Evolutionary conservation across 1,284 basidiomycete genomes (phyloP), one percentile per base, ranked within the genome.

Genomic region (Leucoagaricus sp.): DNA sequence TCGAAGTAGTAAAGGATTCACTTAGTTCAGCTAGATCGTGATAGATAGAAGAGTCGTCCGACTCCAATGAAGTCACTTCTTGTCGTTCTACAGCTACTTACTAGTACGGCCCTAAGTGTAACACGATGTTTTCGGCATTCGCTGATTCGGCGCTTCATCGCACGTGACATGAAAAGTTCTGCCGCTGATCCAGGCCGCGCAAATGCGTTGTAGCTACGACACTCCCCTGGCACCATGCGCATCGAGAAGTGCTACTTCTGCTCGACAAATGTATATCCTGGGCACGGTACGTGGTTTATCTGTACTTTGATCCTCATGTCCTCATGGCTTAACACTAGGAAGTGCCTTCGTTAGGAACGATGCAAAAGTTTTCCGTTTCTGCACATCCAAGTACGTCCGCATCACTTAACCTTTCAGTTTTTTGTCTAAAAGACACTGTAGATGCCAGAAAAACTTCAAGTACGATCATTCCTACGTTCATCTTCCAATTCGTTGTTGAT

Each of bases 391-490:
- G 91, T 98, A 67, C 68, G 87, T 21, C 23, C 13, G n/a, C n/a
- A n/a, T n/a, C n/a, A 47, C 6, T 23, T 26, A 47, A 70, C 12
- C 50, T 25, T 5, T 31, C 2, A 47, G 21, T 12, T 34, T 42
- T 40, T 33, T 23, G 29, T 47, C 55, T 63, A 21, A 65, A 28
- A 49, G 41, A 9, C 3, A 17, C n/a, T 61, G 1, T 45, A 94
- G 92, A 81, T 94, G 94, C 71, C 93, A 96, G 73, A 98, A 98
- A 76, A 98, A 97, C 76, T 98, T 98, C 85, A 98, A 98, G 92
- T 93, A 64, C 64, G 51, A 41, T 44, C 21, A n/a, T n/a, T n/a
- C n/a, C n/a, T 15, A 38, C 40, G 40, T 7, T 4, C 6, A 49
- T 15, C 17, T 58, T 19, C 13, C 3, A 3, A 17, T 17, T 33